phyloP scores from a whole-genome alignment of 202 grass and related monocot species.

The Panicum hallii region DNA sequence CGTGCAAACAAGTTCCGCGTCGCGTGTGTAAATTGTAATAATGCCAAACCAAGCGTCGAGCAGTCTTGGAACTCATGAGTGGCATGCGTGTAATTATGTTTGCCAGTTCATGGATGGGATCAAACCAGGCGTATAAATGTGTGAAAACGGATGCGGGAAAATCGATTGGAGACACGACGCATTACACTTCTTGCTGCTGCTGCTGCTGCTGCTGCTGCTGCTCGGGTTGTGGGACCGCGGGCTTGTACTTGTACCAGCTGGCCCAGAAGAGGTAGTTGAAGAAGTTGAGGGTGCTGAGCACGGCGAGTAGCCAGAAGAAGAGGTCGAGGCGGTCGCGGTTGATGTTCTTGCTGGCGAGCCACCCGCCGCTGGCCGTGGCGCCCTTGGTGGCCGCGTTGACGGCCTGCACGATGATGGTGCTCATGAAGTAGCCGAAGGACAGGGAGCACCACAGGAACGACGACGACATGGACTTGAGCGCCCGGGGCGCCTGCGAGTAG shows the following conservation, averaged over 20 bases:
- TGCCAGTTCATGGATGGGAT: neutral
- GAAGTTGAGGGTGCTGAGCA: slow-evolving; percentile 68
- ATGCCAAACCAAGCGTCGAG: neutral
- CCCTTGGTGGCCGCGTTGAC: slow-evolving; percentile 58
- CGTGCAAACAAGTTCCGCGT: neutral
- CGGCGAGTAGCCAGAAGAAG: slow-evolving; percentile 75
- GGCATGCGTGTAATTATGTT: neutral
- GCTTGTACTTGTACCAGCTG: slow-evolving; percentile 62
- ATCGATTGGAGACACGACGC: neutral
- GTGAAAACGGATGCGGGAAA: neutral
- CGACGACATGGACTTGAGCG: slow-evolving; percentile 69
- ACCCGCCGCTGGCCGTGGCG: slow-evolving; percentile 39
- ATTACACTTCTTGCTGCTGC: slow-evolving; percentile 35
- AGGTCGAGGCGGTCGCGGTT: slow-evolving; percentile 75
- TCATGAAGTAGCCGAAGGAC: slow-evolving; percentile 64
- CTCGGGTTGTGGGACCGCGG: neutral
- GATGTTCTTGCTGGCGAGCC: slow-evolving; percentile 63
- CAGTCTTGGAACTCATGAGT: neutral
- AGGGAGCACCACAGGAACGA: slow-evolving; percentile 66
- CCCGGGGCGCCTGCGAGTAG: slow-evolving; percentile 60
- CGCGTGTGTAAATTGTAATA: neutral
- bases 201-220: neutral
- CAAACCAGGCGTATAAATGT: neutral
- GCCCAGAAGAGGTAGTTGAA: slow-evolving; percentile 75
- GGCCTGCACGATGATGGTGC: slow-evolving; percentile 62